Percentiles rank a stretch among this genome's conserved stretches.
phyloP scores from a whole-genome alignment of 768 basidiomycete genomes.

The Calocera cornea region DNA sequence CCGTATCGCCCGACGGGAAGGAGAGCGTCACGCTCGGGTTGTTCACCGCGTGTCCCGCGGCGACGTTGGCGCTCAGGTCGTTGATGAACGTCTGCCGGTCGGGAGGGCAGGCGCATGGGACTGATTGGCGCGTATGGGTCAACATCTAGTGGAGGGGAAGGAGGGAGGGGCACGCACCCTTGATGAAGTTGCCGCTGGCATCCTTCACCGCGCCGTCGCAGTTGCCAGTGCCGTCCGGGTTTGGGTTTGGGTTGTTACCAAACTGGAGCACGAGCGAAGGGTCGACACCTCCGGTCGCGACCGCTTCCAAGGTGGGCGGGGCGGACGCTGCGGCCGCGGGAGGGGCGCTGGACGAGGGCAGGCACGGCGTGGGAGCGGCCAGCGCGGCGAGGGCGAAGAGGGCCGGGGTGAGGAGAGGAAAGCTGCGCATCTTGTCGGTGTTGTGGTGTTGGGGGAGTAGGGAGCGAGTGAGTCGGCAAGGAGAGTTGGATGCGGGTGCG shows the following conservation, averaged over 20 bases:
- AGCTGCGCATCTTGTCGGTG: not conserved
- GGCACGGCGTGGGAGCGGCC: not conserved
- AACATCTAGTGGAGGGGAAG: not conserved
- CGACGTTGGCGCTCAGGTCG: conserved; percentile 45
- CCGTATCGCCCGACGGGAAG: conserved; percentile 50
- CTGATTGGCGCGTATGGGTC: not conserved
- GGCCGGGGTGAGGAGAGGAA: not conserved
- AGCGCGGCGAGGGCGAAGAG: not conserved
- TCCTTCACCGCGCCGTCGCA: conserved; percentile 52
- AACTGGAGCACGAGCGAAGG: not conserved
- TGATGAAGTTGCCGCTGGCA: conserved; percentile 40
- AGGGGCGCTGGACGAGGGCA: too few relatives aligned
- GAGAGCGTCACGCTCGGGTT: conserved; percentile 45
- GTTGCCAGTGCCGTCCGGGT: conserved; percentile 39
- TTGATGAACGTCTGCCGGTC: conserved; percentile 37
- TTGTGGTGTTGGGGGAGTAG: not conserved
- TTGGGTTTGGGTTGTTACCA: not conserved
- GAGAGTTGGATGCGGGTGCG: not conserved
- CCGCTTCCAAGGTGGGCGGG: not conserved
- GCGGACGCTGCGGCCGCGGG: not conserved
- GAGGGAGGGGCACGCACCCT: conserved; percentile 19
- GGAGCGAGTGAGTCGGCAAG: not conserved
- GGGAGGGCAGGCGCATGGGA: conserved; percentile 56
- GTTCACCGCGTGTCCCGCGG: conserved; percentile 48
- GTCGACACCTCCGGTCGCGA: not conserved